A percentile compares a stretch with the other conserved stretches of the same genome.
Conservation (phyloP, 495 filamentous ascomycete genomes). For the Aspergillus ostianus region DNA sequence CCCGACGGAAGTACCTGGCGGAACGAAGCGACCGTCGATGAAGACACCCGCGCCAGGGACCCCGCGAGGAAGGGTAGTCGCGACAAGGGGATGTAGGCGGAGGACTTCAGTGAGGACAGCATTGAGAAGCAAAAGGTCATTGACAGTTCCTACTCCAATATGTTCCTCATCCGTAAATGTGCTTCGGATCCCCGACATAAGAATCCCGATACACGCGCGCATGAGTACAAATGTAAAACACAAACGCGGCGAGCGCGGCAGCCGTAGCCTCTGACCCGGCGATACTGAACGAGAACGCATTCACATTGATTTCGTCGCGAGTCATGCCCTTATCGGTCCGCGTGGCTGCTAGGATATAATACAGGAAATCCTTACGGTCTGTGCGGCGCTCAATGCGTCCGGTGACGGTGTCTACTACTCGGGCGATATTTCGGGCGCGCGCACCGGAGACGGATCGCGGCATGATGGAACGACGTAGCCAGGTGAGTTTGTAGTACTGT, state of each 20-base stretch:
- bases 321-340: neutral
- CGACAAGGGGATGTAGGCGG: neutral
- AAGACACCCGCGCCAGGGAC: neutral
- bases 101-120: neutral
- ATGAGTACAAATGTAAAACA: neutral
- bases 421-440: neutral
- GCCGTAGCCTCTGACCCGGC: neutral
- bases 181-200: neutral
- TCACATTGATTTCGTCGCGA: neutral
- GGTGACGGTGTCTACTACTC: neutral
- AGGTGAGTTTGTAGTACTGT: neutral
- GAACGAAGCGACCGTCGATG: neutral
- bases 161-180: neutral
- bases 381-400: neutral
- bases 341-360: neutral
- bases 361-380: neutral
- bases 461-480: neutral
- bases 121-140: neutral
- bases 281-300: neutral
- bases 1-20: neutral
- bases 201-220: neutral
- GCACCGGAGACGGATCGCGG: neutral
- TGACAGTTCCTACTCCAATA: neutral
- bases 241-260: neutral
- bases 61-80: neutral